Evolutionary conservation across 192 early-diverging fungal genomes (phyloP).

Genomic region (Allomyces arbusculus): DNA sequence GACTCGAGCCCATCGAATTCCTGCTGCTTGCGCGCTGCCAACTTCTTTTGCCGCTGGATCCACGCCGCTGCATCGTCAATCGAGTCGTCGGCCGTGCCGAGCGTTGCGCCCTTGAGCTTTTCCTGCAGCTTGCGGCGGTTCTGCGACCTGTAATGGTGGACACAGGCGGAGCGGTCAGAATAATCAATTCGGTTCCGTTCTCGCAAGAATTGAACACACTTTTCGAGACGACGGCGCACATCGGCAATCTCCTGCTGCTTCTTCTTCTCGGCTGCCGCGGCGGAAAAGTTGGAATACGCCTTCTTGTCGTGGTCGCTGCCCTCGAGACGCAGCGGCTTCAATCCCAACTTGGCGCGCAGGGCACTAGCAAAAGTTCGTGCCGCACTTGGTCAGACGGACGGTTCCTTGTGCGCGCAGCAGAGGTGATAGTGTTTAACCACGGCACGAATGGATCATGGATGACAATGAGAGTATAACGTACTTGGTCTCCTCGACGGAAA

Average conservation of each 20-base stretch:
- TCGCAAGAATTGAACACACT: constrained; percentile 6
- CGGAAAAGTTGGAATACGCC: constrained; percentile 35
- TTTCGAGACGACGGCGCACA: constrained; percentile 29
- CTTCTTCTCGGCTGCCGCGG: constrained; percentile 23
- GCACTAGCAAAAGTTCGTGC: constrained; percentile 11
- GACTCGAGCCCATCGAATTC: not conserved
- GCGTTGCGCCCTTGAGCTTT: constrained; percentile 21
- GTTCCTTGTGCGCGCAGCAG: too few relatives aligned
- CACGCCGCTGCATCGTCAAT: constrained; percentile 8
- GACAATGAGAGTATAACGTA: constrained; percentile 4
- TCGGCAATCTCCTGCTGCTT: constrained; percentile 25
- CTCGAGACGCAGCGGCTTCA: constrained; percentile 19
- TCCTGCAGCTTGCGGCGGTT: constrained; percentile 23
- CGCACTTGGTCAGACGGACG: too few relatives aligned
- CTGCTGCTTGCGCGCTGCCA: not conserved
- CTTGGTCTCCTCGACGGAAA: constrained; percentile 33
- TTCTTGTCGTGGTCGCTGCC: constrained; percentile 14
- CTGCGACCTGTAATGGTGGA: constrained; percentile 14
- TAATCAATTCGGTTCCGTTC: not conserved
- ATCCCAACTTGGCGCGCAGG: constrained; percentile 26
- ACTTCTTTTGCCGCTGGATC: not conserved
- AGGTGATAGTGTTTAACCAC: too few relatives aligned
- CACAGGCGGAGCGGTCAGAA: constrained; percentile 2
- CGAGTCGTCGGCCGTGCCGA: constrained; percentile 10
- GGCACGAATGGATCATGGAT: not conserved